Percentiles rank a stretch among this genome's conserved stretches.
These are phyloP conservation scores for Suillus plorans DNA, from an alignment of 768 basidiomycete species.

Conservation along the genomic window DNA sequence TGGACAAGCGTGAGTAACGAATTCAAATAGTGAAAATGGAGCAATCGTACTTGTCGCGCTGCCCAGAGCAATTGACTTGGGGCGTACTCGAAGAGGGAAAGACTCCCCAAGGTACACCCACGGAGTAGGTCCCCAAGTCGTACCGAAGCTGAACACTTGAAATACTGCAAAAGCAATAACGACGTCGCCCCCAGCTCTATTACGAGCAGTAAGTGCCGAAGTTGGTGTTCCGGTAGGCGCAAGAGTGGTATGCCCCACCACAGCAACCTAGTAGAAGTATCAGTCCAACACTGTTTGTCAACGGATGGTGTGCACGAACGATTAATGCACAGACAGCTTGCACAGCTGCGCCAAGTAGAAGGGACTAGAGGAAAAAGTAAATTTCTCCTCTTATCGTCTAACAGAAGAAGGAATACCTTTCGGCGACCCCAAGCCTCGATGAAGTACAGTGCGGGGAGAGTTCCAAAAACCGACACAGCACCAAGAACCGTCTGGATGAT, in stretches of 20 bases:
- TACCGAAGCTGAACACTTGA: conserved; percentile 68
- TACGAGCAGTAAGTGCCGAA: conserved; percentile 49
- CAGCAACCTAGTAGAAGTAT: conserved; percentile 47
- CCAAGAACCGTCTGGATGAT: conserved; percentile 76
- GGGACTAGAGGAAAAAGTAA: conserved; percentile 40
- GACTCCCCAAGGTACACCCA: conserved; percentile 80
- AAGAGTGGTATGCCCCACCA: conserved; percentile 69
- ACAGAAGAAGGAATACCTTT: conserved; percentile 36
- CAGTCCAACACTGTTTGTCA: not conserved
- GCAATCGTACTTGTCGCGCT: conserved; percentile 46
- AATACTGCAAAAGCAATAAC: conserved; percentile 78
- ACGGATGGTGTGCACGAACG: conserved; percentile 32
- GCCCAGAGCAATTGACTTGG: conserved; percentile 78
- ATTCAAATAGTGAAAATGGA: not conserved
- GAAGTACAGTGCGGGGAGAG: conserved; percentile 64
- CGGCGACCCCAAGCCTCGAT: conserved; percentile 80
- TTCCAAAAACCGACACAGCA: conserved; percentile 71
- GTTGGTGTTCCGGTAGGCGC: conserved; percentile 51
- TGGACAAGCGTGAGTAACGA: conserved; percentile 8
- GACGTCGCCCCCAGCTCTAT: conserved; percentile 61
- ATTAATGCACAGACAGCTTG: conserved; percentile 65
- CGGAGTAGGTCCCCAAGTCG: conserved; percentile 78
- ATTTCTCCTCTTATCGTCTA: not conserved
- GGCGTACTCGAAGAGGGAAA: conserved; percentile 77
- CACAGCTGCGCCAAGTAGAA: conserved; percentile 61